These are phyloP conservation scores for Leucoagaricus sp. DNA, from an alignment of 1,284 basidiomycete genomes.

Conservation along the genomic window DNA sequence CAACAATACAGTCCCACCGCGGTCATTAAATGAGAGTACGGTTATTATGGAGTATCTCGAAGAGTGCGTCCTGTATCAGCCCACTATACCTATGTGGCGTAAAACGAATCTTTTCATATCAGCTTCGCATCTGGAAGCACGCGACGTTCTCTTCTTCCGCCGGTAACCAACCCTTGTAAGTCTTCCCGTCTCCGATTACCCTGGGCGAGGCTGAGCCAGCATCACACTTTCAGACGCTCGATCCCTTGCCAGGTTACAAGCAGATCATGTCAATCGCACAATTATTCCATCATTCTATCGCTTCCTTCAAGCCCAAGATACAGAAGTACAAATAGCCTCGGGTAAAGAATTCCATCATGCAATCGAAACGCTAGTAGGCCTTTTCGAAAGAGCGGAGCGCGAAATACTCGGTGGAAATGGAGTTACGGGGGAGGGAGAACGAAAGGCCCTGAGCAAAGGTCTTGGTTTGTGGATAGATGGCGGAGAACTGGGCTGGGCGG, in stretches of 20 bases:
- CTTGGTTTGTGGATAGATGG: slow-evolving; percentile 59
- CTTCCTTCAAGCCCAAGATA: slow-evolving; percentile 74
- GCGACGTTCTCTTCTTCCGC: slow-evolving; percentile 56
- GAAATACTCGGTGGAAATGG: slow-evolving; percentile 43
- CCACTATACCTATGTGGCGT: background rate
- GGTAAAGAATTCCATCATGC: slow-evolving; percentile 61
- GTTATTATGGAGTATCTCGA: slow-evolving; percentile 76
- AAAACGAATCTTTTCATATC: background rate
- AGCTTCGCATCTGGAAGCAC: slow-evolving; percentile 50
- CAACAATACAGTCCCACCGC: slow-evolving; percentile 49
- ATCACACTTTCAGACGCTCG: slow-evolving; percentile 50
- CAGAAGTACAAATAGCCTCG: slow-evolving; percentile 52
- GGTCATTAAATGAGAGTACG: slow-evolving; percentile 67
- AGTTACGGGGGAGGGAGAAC: slow-evolving; percentile 37
- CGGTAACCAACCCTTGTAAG: slow-evolving; percentile 60
- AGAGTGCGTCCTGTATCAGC: slow-evolving; percentile 49
- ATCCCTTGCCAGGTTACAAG: slow-evolving; percentile 67
- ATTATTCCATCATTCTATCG: slow-evolving; percentile 80
- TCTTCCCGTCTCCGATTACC: background rate
- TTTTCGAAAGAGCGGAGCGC: slow-evolving; percentile 60
- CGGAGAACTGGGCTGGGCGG: slow-evolving; percentile 63
- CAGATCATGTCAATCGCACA: slow-evolving; percentile 64
- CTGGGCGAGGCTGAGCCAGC: background rate
- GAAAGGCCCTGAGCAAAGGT: slow-evolving; percentile 29
- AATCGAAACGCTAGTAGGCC: slow-evolving; percentile 52